These are phyloP conservation scores for Phalaenopsis equestris DNA, from an alignment of 106 monocot genomes.

Conservation along the genomic window DNA sequence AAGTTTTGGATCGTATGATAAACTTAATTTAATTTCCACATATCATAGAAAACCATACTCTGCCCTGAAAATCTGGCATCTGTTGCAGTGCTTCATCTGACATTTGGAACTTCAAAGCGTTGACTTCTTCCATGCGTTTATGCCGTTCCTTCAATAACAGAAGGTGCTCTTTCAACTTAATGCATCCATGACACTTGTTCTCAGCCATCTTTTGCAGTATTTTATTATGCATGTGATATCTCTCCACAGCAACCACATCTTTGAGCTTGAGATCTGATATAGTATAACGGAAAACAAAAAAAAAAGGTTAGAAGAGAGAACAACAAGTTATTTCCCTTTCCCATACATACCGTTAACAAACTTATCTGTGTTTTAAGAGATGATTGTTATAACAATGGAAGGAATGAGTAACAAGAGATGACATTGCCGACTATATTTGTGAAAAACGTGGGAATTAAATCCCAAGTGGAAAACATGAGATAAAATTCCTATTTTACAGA, in stretches of 20 bases:
- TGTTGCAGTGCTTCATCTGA: conserved; percentile 96
- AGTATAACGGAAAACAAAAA: neutral
- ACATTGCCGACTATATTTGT: no score
- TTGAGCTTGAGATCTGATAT: conserved; percentile 85
- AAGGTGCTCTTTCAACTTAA: conserved; percentile 77
- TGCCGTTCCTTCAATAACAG: conserved; percentile 55
- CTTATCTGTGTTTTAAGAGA: neutral
- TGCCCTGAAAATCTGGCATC: conserved; percentile 95
- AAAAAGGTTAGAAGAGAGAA: neutral
- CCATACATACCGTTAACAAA: neutral
- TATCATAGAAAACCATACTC: conserved; percentile 43
- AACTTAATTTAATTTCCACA: neutral
- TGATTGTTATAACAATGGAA: no score
- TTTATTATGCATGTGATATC: conserved; percentile 45
- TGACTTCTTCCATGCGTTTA: conserved; percentile 72
- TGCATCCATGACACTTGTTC: conserved; percentile 92
- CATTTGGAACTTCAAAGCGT: conserved; percentile 70
- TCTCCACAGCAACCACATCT: conserved; percentile 49
- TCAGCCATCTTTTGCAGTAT: conserved; percentile 69
- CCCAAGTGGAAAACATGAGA: no score
- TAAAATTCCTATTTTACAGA: no score
- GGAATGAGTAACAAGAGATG: neutral
- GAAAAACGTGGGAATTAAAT: no score
- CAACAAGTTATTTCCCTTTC: neutral
- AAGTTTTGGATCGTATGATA: neutral